These are phyloP conservation scores for Auriscalpium vulgare DNA, from an alignment of 768 basidiomycete species.

Conservation along the genomic window DNA sequence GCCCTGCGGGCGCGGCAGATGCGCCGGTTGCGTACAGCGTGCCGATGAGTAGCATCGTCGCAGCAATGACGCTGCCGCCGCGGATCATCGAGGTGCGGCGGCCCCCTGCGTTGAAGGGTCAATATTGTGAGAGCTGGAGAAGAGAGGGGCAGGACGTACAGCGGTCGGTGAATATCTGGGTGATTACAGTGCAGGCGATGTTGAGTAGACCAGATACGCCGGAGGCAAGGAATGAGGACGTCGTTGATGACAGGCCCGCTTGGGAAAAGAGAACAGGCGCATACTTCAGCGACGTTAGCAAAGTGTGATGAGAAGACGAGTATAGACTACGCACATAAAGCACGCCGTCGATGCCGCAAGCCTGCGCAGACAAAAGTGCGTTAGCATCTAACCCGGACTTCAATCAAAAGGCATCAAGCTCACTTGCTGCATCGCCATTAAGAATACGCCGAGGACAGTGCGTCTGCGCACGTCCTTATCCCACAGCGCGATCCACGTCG, in stretches of 20 bases:
- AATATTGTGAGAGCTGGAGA: background rate
- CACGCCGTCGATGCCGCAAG: conserved; percentile 28
- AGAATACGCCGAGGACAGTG: conserved; percentile 33
- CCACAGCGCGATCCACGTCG: conserved; percentile 19
- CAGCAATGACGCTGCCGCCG: conserved; percentile 33
- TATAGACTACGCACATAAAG: conserved; percentile 20
- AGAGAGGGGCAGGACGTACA: conserved; percentile 19
- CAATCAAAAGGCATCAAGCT: background rate
- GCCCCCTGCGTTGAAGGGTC: background rate
- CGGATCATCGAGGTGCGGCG: conserved; percentile 31
- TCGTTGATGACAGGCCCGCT: conserved; percentile 36
- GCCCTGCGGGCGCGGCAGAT: conserved; percentile 21
- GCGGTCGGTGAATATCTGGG: conserved; percentile 33
- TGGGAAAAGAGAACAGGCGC: conserved; percentile 43
- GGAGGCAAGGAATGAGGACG: conserved; percentile 41
- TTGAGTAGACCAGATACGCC: conserved; percentile 42
- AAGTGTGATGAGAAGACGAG: background rate
- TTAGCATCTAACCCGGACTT: too few relatives aligned
- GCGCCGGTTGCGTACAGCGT: conserved; percentile 34
- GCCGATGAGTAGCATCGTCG: conserved; percentile 34
- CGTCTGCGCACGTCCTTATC: conserved; percentile 23
- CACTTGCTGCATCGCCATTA: conserved; percentile 38
- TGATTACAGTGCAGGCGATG: conserved; percentile 29
- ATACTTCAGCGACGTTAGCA: conserved; percentile 20
- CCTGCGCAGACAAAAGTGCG: conserved; percentile 9